Conservation (phyloP, 495 filamentous ascomycete species). For the Barbatosphaeria neglecta region DNA sequence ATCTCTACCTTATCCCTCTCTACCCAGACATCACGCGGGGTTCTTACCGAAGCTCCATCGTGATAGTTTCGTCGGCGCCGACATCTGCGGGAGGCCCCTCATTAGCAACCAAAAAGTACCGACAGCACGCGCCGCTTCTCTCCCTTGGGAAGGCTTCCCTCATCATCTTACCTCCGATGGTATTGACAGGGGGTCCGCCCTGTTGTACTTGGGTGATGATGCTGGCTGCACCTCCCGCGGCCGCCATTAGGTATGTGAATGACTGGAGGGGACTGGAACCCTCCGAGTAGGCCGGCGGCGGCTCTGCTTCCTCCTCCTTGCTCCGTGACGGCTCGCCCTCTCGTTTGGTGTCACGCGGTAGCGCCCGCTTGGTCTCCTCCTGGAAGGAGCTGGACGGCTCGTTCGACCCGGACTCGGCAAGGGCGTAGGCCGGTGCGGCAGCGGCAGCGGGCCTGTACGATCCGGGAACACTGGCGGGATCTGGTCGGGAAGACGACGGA, state of each 20-base stretch:
- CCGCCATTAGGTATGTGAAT: slow-evolving; percentile 96
- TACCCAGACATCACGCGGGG: too few relatives aligned
- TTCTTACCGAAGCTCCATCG: slow-evolving; percentile 77
- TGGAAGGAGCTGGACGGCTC: slow-evolving; percentile 27
- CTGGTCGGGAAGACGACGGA: slow-evolving; percentile 11
- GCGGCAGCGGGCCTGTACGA: slow-evolving; percentile 37
- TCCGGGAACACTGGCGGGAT: slow-evolving; percentile 21
- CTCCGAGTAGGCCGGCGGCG: slow-evolving; percentile 93
- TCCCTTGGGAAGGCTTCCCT: slow-evolving; percentile 1
- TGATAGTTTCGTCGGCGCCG: slow-evolving; percentile 88
- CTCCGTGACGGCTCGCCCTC: slow-evolving; percentile 46
- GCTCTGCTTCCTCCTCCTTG: slow-evolving; percentile 73
- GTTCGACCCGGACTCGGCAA: slow-evolving; percentile 8
- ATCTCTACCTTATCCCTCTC: too few relatives aligned
- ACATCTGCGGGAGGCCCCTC: slow-evolving; percentile 45
- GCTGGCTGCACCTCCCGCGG: slow-evolving; percentile 90
- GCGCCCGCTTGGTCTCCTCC: slow-evolving; percentile 70
- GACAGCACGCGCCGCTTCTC: slow-evolving; percentile 1
- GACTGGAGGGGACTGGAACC: slow-evolving; percentile 81
- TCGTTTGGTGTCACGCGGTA: slow-evolving; percentile 61
- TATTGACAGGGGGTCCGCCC: slow-evolving; percentile 76
- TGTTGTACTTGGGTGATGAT: slow-evolving; percentile 98
- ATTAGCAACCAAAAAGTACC: background rate
- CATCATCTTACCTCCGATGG: slow-evolving; percentile 74
- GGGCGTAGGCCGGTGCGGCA: slow-evolving; percentile 46